phyloP scores from a whole-genome alignment of 23 red algal species.

The Agarophyton chilense region DNA sequence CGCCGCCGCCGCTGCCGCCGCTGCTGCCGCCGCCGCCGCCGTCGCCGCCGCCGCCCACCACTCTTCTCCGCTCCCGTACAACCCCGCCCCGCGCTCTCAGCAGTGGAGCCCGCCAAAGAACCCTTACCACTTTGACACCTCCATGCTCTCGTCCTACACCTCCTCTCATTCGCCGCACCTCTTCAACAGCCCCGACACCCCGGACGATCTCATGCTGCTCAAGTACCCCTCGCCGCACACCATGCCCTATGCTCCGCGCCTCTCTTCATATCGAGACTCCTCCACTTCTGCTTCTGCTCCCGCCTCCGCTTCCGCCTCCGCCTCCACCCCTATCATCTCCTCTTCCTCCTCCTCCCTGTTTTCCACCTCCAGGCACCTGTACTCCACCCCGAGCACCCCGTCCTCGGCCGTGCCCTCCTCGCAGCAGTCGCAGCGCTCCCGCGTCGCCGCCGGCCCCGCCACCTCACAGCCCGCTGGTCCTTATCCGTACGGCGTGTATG shows the following conservation, averaged over 20 bases:
- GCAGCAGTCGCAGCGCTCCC: conserved; percentile 14
- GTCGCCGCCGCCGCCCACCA: not conserved
- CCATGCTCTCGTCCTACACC: not conserved
- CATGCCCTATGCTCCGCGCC: conserved; percentile 2
- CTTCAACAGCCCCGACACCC: not conserved
- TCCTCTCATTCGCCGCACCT: not conserved
- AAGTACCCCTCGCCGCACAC: conserved; percentile 17
- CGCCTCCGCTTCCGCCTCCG: too few species aligned
- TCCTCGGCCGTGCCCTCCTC: not conserved
- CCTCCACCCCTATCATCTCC: too few species aligned
- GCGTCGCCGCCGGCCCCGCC: not conserved
- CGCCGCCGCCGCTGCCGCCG: conserved; percentile 42
- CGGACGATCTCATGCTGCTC: conserved; percentile 24
- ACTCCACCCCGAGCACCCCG: not conserved
- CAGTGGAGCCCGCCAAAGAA: conserved; percentile 18
- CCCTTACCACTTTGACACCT: not conserved
- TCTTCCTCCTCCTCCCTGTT: conserved; percentile 9
- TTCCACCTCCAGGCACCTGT: not conserved
- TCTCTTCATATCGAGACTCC: conserved; percentile 4
- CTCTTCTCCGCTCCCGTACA: not conserved
- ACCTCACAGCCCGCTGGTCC: not conserved
- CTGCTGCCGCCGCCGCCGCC: conserved; percentile 29
- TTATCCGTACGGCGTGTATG: conserved; percentile 20
- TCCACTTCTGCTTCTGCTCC: too few species aligned
- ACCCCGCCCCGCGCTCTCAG: not conserved